phyloP scores from a whole-genome alignment of 2,329 filamentous ascomycete species.

The Pseudophaeomoniella oleicola region DNA sequence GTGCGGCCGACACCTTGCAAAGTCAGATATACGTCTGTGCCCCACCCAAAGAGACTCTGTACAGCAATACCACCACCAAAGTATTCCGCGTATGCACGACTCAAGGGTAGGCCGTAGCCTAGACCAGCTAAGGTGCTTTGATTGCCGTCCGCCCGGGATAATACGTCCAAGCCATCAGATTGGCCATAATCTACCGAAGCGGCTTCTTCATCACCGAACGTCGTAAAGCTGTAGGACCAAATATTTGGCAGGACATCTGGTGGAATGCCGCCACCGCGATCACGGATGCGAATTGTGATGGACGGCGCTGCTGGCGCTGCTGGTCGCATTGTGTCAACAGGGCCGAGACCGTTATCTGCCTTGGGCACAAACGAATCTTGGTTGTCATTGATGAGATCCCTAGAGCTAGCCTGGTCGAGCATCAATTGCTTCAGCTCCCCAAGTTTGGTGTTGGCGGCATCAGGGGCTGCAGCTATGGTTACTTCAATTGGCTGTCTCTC shows the following conservation, averaged over 20 bases:
- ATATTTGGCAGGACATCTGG: slow-evolving; percentile 74
- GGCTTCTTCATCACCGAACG: slow-evolving; percentile 59
- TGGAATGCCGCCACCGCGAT: slow-evolving; percentile 85
- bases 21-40: slow-evolving; percentile 52
- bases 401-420: slow-evolving; percentile 8
- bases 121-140: slow-evolving; percentile 79
- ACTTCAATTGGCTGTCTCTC: slow-evolving; percentile 74
- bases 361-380: slow-evolving; percentile 11
- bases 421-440: slow-evolving; percentile 10
- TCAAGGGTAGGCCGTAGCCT: slow-evolving; percentile 82
- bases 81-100: slow-evolving; percentile 90
- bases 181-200: slow-evolving; percentile 33
- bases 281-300: slow-evolving; percentile 87
- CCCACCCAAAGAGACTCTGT: slow-evolving; percentile 95
- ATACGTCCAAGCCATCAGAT: slow-evolving; percentile 54
- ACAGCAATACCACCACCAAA: slow-evolving; percentile 91
- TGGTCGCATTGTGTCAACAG: slow-evolving; percentile 15
- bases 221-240: slow-evolving; percentile 96
- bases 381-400: slow-evolving; percentile 12
- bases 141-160: slow-evolving; percentile 57
- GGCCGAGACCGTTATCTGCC: slow-evolving; percentile 7
- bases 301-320: slow-evolving; percentile 48
- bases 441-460: slow-evolving; percentile 23
- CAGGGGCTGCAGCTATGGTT: slow-evolving; percentile 65
- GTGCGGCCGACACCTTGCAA: slow-evolving; percentile 44